Conservation (phyloP, 2,329 filamentous ascomycete species). For the Dactylellina parvicollis region DNA sequence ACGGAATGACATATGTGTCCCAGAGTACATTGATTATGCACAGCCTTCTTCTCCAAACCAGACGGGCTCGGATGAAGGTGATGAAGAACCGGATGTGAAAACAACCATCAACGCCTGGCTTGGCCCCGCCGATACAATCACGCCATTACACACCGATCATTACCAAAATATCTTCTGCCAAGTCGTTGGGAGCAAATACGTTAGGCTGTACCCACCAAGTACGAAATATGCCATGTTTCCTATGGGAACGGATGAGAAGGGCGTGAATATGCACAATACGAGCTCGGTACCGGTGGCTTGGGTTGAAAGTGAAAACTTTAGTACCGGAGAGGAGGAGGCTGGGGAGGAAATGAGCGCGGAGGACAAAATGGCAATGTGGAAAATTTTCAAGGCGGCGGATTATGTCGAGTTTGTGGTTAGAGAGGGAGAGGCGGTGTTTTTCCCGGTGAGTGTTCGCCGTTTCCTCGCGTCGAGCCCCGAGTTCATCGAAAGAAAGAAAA, state of each 20-base stretch:
- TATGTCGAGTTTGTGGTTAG: constrained; percentile 81
- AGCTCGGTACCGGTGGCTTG: constrained; percentile 79
- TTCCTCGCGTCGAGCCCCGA: too few species aligned
- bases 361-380: constrained; percentile 60
- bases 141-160: constrained; percentile 90
- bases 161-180: constrained; percentile 94
- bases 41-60: constrained; percentile 72
- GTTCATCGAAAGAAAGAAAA: too few species aligned
- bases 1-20: constrained; percentile 77
- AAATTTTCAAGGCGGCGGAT: constrained; percentile 68
- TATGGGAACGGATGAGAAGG: constrained; percentile 69
- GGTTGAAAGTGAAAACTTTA: constrained; percentile 67
- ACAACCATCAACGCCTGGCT: constrained; percentile 88
- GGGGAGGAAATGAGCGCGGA: constrained; percentile 54
- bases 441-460: constrained; percentile 69
- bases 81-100: constrained; percentile 64
- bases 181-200: constrained; percentile 88
- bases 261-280: constrained; percentile 93
- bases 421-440: constrained; percentile 85
- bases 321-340: constrained; percentile 39
- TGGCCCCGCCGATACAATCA: constrained; percentile 86
- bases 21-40: constrained; percentile 70
- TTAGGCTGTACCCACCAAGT: constrained; percentile 82
- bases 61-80: constrained; percentile 65
- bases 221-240: constrained; percentile 71